A percentile compares a stretch with the other conserved stretches of the same genome.
Conservation (phyloP, 495 filamentous ascomycete species). For the Aspergillus ellipticus region DNA sequence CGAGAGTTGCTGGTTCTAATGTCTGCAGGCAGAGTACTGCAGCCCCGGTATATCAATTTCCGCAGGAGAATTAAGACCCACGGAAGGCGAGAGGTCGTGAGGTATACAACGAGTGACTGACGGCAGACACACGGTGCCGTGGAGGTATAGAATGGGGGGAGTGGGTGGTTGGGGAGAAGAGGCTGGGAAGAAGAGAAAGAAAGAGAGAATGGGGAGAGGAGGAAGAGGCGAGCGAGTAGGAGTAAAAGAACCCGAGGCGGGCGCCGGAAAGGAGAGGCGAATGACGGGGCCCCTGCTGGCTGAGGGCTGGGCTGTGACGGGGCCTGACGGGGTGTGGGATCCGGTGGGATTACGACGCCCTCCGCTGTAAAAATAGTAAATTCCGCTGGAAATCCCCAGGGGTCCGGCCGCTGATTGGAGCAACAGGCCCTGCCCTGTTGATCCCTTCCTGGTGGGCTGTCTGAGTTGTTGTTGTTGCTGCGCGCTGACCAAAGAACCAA, state of each 20-base stretch:
- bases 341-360: not conserved
- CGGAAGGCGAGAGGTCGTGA: constrained; percentile 1
- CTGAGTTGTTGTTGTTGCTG: no score
- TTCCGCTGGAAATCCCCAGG: not conserved
- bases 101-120: constrained; percentile 24
- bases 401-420: not conserved
- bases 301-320: not conserved
- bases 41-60: not conserved
- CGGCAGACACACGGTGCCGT: constrained; percentile 20
- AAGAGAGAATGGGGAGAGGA: constrained; percentile 15
- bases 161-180: constrained; percentile 5
- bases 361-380: not conserved
- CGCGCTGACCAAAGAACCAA: no score
- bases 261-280: not conserved
- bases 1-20: not conserved
- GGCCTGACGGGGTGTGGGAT: not conserved
- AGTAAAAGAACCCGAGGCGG: not conserved
- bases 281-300: not conserved
- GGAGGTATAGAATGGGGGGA: not conserved
- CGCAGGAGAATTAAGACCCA: not conserved
- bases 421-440: not conserved
- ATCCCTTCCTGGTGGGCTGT: not conserved
- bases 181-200: constrained; percentile 11
- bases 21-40: not conserved
- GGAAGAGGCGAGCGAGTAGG: constrained; percentile 9